Percentiles rank a stretch among this genome's conserved stretches.
Evolutionary conservation across 2,329 filamentous ascomycete genomes (phyloP).

Genomic region (Leptographium procerum): DNA sequence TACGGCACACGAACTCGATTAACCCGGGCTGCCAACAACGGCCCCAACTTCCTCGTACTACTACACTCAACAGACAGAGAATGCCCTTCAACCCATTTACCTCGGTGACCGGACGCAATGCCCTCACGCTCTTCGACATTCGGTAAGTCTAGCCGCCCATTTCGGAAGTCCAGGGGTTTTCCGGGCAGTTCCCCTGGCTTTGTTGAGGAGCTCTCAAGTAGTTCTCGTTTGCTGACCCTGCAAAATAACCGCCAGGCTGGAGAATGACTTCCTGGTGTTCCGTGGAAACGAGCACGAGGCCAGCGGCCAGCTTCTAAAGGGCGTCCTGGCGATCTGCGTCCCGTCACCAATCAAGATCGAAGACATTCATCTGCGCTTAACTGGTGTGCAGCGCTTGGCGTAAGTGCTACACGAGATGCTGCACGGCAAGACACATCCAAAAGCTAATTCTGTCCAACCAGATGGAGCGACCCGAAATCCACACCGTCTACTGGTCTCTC

Average conservation of each 20-base stretch:
- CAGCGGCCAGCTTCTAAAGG: slow-evolving; percentile 62
- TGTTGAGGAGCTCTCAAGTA: too few species aligned
- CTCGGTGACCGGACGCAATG: slow-evolving; percentile 37
- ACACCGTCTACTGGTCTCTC: slow-evolving; percentile 45
- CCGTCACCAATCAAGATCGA: slow-evolving; percentile 58
- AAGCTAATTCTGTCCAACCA: slow-evolving; percentile 14
- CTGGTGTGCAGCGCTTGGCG: slow-evolving; percentile 57
- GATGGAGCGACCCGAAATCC: slow-evolving; percentile 39
- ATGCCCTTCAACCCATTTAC: slow-evolving; percentile 49
- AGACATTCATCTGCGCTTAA: slow-evolving; percentile 60
- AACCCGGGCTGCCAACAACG: neutral
- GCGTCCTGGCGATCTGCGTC: slow-evolving; percentile 62
- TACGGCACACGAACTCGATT: too few species aligned
- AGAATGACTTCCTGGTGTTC: slow-evolving; percentile 70
- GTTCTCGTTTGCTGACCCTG: neutral
- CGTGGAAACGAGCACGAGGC: slow-evolving; percentile 66
- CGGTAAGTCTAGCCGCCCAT: slow-evolving; percentile 37
- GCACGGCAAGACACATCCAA: neutral
- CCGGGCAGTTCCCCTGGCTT: too few species aligned
- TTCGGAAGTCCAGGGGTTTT: too few species aligned
- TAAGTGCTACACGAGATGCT: slow-evolving; percentile 31
- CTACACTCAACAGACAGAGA: slow-evolving; percentile 6
- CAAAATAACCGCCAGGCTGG: slow-evolving; percentile 46
- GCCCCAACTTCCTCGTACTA: neutral
- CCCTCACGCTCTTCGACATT: slow-evolving; percentile 46